Conservation (phyloP, 2,329 filamentous ascomycete genomes). For the Verticillium nubilum region DNA sequence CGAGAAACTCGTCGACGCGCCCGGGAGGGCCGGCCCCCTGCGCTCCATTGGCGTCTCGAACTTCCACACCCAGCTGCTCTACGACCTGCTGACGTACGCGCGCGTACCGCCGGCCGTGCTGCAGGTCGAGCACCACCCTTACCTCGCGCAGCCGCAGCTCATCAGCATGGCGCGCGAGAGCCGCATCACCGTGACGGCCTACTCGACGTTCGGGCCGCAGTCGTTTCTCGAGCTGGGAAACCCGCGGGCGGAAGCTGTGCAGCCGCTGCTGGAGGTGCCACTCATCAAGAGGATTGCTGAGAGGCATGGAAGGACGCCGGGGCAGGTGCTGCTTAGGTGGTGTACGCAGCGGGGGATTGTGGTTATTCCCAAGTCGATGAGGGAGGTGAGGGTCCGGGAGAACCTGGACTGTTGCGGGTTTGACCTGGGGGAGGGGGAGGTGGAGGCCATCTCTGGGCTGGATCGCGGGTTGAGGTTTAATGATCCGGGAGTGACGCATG, state of each 20-base stretch:
- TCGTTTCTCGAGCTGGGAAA: constrained; percentile 25
- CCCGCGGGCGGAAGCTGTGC: constrained; percentile 16
- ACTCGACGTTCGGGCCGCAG: constrained; percentile 60
- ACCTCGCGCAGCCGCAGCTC: constrained; percentile 54
- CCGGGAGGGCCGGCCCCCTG: constrained; percentile 38
- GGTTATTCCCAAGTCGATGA: constrained; percentile 60
- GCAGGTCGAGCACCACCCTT: constrained; percentile 66
- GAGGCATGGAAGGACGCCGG: constrained; percentile 52
- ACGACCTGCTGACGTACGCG: constrained; percentile 57
- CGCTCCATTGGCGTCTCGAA: constrained; percentile 57
- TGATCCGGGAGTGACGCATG: constrained; percentile 34
- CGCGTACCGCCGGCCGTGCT: constrained; percentile 46
- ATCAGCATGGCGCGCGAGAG: constrained; percentile 50
- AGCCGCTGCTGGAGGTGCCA: constrained; percentile 20
- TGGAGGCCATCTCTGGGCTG: constrained; percentile 49
- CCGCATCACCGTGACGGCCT: constrained; percentile 55
- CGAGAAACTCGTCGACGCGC: constrained; percentile 43
- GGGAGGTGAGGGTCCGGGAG: constrained; percentile 39
- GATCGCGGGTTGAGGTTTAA: constrained; percentile 54
- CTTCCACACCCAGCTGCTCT: constrained; percentile 50
- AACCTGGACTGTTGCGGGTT: constrained; percentile 53
- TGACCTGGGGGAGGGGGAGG: constrained; percentile 46
- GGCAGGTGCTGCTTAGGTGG: constrained; percentile 63
- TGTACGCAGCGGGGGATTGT: constrained; percentile 57
- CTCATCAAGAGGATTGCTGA: constrained; percentile 44